Evolutionary conservation across 257 asterid genomes (phyloP), one percentile per base, ranked within the genome.

Genomic region (Solanum pennellii): DNA sequence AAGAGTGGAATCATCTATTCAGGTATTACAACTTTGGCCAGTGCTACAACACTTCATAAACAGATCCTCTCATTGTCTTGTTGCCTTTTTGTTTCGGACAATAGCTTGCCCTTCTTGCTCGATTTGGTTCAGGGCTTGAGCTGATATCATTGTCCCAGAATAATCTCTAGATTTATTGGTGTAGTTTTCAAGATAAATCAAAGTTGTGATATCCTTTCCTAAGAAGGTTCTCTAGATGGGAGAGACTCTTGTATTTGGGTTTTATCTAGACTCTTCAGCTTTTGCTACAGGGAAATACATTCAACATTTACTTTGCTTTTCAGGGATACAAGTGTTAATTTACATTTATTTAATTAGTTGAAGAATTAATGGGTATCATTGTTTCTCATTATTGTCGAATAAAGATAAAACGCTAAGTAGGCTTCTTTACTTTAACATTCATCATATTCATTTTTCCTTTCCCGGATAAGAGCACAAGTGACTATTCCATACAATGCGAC

Each of bases 131-230:
- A 90, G 35, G 98, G 98, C 9, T 89, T 95, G 92, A 95, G 92
- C 91, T 91, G 94, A 77, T 93, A 94, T 88, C 90, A 89, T 7
- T 97, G 99, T 90, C 29, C 2, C 5, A 93, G 95, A 77, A 92
- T 97, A 66, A 94, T 92, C 86, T 80, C 45, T n/a, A 84, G 83
- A 2, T 68, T 91, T 7, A 82, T 91, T 84, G 91, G 89, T 86
- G 80, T 86, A 87, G 96, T 97, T 33, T 27, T 84, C 71, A 96
- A 93, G 91, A 88, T 84, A 20, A 52, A 7, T 52, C 62, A 94
- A 94, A 92, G 95, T 93, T 97, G 98, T 21, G 96, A 97, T 62
- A 90, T 97, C 86, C 98, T 97, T 72, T 90, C 75, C 84, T 95
- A 87, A 84, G 25, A 15, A 72, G 79, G 45, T 33, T 52, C 23